A percentile compares a stretch with the other conserved stretches of the same genome.
phyloP scores from a whole-genome alignment of 805 yeast genomes.

The Ogataea siamensis region DNA sequence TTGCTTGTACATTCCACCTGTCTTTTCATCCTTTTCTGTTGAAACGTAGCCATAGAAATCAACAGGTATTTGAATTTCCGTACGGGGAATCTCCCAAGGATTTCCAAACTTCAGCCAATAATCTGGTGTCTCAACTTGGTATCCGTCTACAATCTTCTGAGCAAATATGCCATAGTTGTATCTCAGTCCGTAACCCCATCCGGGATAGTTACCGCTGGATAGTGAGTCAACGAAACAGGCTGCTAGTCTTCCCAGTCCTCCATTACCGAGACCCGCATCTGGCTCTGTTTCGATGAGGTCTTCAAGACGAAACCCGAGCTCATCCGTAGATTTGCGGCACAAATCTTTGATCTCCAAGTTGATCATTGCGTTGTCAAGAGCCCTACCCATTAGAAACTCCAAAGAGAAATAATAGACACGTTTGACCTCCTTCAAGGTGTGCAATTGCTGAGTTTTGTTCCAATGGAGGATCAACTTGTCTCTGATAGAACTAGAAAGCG shows the following conservation, averaged over 20 bases:
- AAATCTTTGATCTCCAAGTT: constrained; percentile 67
- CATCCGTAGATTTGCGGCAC: constrained; percentile 54
- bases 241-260: constrained; percentile 92
- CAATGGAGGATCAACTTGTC: constrained; percentile 81
- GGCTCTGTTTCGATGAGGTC: constrained; percentile 84
- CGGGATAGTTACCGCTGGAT: constrained; percentile 82
- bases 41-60: constrained; percentile 84
- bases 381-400: constrained; percentile 93
- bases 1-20: constrained; percentile 55
- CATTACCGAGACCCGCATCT: constrained; percentile 93
- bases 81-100: constrained; percentile 91
- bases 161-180: constrained; percentile 92
- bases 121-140: constrained; percentile 93
- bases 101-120: constrained; percentile 87
- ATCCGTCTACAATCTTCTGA: constrained; percentile 86
- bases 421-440: constrained; percentile 79
- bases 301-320: constrained; percentile 84
- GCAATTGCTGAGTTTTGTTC: constrained; percentile 91
- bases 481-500: constrained; percentile 74
- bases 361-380: constrained; percentile 89
- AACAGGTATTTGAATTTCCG: constrained; percentile 84
- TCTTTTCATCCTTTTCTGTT: constrained; percentile 48
- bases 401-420: constrained; percentile 83
- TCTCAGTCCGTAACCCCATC: constrained; percentile 95
- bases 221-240: constrained; percentile 92